Evolutionary conservation across 805 yeast species (phyloP), one percentile per base, ranked within the genome.

Genomic region (Suhomyces prunicola): DNA sequence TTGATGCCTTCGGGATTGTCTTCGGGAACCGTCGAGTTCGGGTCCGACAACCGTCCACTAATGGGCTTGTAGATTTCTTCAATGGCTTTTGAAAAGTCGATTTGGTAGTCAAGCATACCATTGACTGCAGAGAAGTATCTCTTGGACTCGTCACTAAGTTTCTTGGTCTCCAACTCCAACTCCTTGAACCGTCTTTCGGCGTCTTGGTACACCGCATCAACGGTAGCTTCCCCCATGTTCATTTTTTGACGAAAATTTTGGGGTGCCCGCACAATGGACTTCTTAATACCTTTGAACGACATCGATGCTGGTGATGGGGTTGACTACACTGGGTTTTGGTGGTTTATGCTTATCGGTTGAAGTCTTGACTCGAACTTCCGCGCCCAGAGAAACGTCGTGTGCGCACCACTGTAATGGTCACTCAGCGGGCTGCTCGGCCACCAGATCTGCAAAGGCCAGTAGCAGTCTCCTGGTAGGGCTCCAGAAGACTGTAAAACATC

Each of bases 101-200:
- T 87, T 70, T 94, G 99, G 70, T 88, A 94, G 54, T 85, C 86
- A 61, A 94, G 77, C 96, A 94, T 91, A 44, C 93, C 96, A 65
- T 89, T 90, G 52, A 94, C 96, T 0, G 98, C 96, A 33, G 82
- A 80, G 62, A 89, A 91, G 72, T 94, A 94, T 67, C 96, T 82
- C 63, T 87, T 89, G 29, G 96, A 87, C 72, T 93, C 98, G 39
- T 88, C 90, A 61, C 91, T 87, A 55, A 94, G 78, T 66, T 90
- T 88, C 74, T 90, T 89, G 39, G 97, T 91, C 70, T 92, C 96
- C 15, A 74, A 68, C 70, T 94, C 99, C 62, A 94, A 78, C 66
- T 93, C 97, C 67, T 88, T 88, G 78, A 94, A 94, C 65, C 99
- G 82, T 70, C 97, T 84, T 71, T 94, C 99, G 6, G 99, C 98